phyloP scores from a whole-genome alignment of 2,329 filamentous ascomycete species.

The Ceratocystis alfenasii region DNA sequence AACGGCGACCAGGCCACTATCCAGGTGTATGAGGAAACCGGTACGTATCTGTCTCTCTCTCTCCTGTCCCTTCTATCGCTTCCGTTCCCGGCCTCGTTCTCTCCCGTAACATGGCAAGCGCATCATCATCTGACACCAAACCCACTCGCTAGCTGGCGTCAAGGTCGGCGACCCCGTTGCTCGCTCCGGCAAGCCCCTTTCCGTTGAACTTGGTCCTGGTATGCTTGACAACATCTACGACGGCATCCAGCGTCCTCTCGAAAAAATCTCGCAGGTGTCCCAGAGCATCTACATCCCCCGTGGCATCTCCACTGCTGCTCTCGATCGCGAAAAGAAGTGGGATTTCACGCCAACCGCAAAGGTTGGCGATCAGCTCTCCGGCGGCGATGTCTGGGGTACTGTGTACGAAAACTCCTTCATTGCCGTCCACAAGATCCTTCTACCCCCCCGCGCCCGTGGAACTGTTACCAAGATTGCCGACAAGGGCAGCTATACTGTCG shows the following conservation, averaged over 20 bases:
- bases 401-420: constrained; percentile 96
- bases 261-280: constrained; percentile 63
- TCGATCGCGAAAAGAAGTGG: constrained; percentile 91
- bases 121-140: not conserved
- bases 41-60: constrained; percentile 40
- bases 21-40: constrained; percentile 98
- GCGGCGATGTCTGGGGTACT: constrained; percentile 88
- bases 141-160: constrained; percentile 57
- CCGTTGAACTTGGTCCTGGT: constrained; percentile 92
- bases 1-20: constrained; percentile 91
- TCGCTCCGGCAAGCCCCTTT: constrained; percentile 88
- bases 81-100: not conserved
- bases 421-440: constrained; percentile 80
- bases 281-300: constrained; percentile 96
- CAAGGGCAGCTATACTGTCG: constrained; percentile 88
- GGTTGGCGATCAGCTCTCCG: constrained; percentile 92
- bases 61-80: not conserved
- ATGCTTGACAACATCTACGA: constrained; percentile 99
- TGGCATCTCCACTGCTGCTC: constrained; percentile 73
- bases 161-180: constrained; percentile 87
- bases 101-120: not conserved
- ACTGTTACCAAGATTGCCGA: constrained; percentile 82
- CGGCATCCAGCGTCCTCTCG: constrained; percentile 91
- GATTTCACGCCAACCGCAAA: constrained; percentile 85
- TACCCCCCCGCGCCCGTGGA: constrained; percentile 80